A percentile compares a stretch with the other conserved stretches of the same genome.
Conservation (phyloP, 768 basidiomycete genomes). For the Wakefieldia striispora region DNA sequence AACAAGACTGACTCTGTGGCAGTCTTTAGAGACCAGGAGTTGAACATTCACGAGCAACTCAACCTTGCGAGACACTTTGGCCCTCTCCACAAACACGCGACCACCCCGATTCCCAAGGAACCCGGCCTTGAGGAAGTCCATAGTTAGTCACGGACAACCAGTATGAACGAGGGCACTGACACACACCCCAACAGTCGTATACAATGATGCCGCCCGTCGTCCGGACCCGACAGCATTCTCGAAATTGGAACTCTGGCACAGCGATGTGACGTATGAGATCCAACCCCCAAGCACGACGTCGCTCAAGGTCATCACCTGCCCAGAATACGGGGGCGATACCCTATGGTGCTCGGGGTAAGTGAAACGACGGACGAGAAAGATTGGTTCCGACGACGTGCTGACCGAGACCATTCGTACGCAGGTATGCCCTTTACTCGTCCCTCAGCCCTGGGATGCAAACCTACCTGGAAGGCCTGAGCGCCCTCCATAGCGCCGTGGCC, state of each 20-base stretch:
- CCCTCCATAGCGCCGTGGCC: conserved; percentile 73
- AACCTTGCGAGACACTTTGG: conserved; percentile 72
- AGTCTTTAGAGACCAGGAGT: conserved; percentile 78
- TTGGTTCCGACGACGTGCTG: conserved; percentile 5
- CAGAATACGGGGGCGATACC: conserved; percentile 75
- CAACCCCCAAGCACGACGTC: conserved; percentile 82
- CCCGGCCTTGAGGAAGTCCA: conserved; percentile 77
- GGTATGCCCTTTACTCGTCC: conserved; percentile 82
- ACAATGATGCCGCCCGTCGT: conserved; percentile 61
- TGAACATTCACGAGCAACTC: conserved; percentile 66
- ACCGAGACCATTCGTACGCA: conserved; percentile 20
- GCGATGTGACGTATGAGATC: conserved; percentile 78
- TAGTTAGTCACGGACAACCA: conserved; percentile 36
- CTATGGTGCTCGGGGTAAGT: conserved; percentile 76
- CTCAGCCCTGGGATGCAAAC: conserved; percentile 71
- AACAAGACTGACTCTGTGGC: background rate
- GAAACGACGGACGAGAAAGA: background rate
- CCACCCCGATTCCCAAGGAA: conserved; percentile 68
- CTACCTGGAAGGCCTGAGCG: conserved; percentile 71
- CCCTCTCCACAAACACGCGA: conserved; percentile 79
- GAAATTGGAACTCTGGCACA: conserved; percentile 78
- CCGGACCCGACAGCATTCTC: conserved; percentile 66
- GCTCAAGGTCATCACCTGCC: conserved; percentile 68
- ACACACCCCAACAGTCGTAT: conserved; percentile 52
- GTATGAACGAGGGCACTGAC: conserved; percentile 1